A percentile compares a stretch with the other conserved stretches of the same genome.
Conservation (phyloP, 163 green algal genomes). For the Scenedesmus sp. region DNA sequence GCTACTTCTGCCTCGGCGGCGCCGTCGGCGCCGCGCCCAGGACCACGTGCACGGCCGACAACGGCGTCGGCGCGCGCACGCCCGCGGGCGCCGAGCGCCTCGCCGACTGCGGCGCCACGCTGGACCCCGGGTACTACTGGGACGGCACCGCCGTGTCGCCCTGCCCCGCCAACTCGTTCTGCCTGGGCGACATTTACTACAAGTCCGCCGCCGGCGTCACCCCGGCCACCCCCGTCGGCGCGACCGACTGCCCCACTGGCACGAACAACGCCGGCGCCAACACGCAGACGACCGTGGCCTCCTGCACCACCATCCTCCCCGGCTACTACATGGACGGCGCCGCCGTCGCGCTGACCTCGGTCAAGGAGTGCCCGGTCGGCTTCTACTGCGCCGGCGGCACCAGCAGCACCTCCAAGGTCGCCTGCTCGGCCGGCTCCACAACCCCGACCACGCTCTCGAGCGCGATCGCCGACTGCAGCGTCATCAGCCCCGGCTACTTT, state of each 20-base stretch:
- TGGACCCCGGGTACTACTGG: neutral
- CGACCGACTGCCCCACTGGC: neutral
- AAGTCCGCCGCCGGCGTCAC: neutral
- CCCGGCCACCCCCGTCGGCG: neutral
- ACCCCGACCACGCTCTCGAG: neutral
- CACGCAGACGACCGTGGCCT: too few species aligned
- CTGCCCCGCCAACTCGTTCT: constrained; percentile 7
- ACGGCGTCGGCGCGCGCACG: neutral
- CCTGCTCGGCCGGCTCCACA: too few species aligned
- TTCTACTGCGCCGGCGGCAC: constrained; percentile 2
- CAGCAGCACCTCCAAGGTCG: too few species aligned
- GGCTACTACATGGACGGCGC: too few species aligned
- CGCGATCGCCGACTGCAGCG: neutral
- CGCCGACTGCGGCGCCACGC: neutral
- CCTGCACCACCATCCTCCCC: too few species aligned
- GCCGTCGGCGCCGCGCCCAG: neutral
- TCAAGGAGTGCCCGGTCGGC: neutral
- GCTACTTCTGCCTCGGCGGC: neutral
- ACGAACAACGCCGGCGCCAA: too few species aligned
- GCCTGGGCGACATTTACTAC: neutral
- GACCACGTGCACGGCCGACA: neutral
- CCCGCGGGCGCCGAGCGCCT: neutral
- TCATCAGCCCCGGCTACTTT: neutral
- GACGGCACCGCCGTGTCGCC: neutral
- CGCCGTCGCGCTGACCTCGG: too few species aligned